A percentile compares a stretch with the other conserved stretches of the same genome.
Conservation (phyloP, 2,329 filamentous ascomycete species). For the Colletotrichum ledebouriae region DNA sequence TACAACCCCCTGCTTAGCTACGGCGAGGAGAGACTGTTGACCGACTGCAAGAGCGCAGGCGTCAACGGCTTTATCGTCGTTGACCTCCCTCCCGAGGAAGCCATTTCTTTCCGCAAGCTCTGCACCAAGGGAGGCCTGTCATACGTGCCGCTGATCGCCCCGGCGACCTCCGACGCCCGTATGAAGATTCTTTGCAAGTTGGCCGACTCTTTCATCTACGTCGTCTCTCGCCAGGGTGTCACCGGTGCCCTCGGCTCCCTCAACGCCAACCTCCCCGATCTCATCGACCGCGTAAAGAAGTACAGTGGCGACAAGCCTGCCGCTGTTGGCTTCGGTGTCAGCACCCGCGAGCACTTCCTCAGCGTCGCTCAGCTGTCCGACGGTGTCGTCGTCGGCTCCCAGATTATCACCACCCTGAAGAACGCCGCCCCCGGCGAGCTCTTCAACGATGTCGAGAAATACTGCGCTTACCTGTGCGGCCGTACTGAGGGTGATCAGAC, state of each 20-base stretch:
- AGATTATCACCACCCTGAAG: slow-evolving; percentile 87
- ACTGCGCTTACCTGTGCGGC: slow-evolving; percentile 78
- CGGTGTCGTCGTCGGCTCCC: slow-evolving; percentile 95
- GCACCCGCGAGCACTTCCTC: slow-evolving; percentile 92
- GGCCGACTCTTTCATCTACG: slow-evolving; percentile 98
- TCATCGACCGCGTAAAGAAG: slow-evolving; percentile 88
- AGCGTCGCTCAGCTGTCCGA: slow-evolving; percentile 88
- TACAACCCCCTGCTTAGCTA: slow-evolving; percentile 97
- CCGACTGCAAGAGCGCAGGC: slow-evolving; percentile 85
- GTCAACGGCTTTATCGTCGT: slow-evolving; percentile 98
- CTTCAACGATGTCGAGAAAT: slow-evolving; percentile 83
- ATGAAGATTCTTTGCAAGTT: slow-evolving; percentile 98
- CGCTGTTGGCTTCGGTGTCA: slow-evolving; percentile 95
- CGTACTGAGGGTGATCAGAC: slow-evolving; percentile 55
- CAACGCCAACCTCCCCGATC: slow-evolving; percentile 83
- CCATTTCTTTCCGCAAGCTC: slow-evolving; percentile 88
- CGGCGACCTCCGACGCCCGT: slow-evolving; percentile 89
- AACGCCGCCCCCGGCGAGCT: slow-evolving; percentile 76
- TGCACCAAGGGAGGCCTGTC: slow-evolving; percentile 87
- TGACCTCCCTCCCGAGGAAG: slow-evolving; percentile 95
- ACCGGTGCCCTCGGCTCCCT: slow-evolving; percentile 90
- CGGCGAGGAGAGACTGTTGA: slow-evolving; percentile 89
- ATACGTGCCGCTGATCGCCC: slow-evolving; percentile 97
- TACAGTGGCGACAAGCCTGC: slow-evolving; percentile 93
- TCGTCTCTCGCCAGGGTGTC: slow-evolving; percentile 96